phyloP scores from a whole-genome alignment of 306 rosid genomes.

The Echinosophora koreensis region DNA sequence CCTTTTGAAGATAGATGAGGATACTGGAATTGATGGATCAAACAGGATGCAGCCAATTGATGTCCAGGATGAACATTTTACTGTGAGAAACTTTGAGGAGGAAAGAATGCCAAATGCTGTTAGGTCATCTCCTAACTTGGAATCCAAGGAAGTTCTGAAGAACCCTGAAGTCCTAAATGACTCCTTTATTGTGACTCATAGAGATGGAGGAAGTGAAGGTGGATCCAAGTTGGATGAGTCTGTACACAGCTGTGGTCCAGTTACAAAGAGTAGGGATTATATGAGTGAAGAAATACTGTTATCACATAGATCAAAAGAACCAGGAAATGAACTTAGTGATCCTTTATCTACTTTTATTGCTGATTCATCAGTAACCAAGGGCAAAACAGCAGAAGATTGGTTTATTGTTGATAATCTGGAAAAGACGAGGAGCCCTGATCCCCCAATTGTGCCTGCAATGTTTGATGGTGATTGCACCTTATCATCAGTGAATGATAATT shows the following conservation, averaged over 20 bases:
- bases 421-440: slow-evolving; percentile 44
- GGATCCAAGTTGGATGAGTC: slow-evolving; percentile 53
- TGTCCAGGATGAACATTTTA: slow-evolving; percentile 60
- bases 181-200: slow-evolving; percentile 53
- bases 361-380: slow-evolving; percentile 53
- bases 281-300: slow-evolving; percentile 52
- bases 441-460: slow-evolving; percentile 31
- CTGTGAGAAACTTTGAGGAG: slow-evolving; percentile 49
- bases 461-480: slow-evolving; percentile 52
- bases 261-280: slow-evolving; percentile 51
- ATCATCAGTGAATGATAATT: slow-evolving; percentile 37
- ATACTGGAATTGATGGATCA: slow-evolving; percentile 38
- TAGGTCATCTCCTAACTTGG: slow-evolving; percentile 47
- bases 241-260: slow-evolving; percentile 46
- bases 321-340: slow-evolving; percentile 44
- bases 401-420: slow-evolving; percentile 56
- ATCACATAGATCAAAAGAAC: slow-evolving; percentile 50
- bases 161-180: slow-evolving; percentile 53
- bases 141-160: slow-evolving; percentile 52
- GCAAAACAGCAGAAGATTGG: slow-evolving; percentile 60
- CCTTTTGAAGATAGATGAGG: slow-evolving; percentile 58
- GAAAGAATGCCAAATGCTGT: slow-evolving; percentile 43
- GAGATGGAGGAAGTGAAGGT: slow-evolving; percentile 54
- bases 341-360: slow-evolving; percentile 55
- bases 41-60: slow-evolving; percentile 43